phyloP scores from a whole-genome alignment of 2,329 filamentous ascomycete genomes.

The Thielaviopsis punctulata region DNA sequence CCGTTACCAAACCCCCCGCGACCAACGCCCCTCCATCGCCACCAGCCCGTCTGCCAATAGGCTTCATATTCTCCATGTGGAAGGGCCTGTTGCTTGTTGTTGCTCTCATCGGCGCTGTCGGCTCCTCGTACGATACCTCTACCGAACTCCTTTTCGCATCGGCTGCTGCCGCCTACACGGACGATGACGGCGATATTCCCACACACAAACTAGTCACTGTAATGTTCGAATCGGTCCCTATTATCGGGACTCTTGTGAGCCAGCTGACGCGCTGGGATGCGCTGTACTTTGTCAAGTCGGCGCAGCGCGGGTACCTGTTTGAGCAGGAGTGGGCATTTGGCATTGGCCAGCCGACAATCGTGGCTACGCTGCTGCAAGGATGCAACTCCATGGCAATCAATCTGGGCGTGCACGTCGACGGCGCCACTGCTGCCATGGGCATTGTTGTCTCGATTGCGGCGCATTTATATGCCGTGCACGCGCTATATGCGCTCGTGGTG shows the following conservation, averaged over 20 bases:
- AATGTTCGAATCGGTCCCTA: neutral
- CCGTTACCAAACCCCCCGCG: neutral
- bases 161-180: slow-evolving; percentile 20
- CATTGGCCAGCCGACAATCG: slow-evolving; percentile 23
- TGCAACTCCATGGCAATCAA: slow-evolving; percentile 7
- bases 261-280: slow-evolving; percentile 66
- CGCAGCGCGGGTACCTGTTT: slow-evolving; percentile 47
- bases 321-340: slow-evolving; percentile 84
- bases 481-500: slow-evolving; percentile 56
- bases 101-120: slow-evolving; percentile 29
- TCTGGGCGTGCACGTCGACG: slow-evolving; percentile 9
- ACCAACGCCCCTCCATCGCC: neutral
- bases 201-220: slow-evolving; percentile 15
- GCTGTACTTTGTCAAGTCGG: slow-evolving; percentile 52
- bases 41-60: slow-evolving; percentile 13
- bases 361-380: slow-evolving; percentile 6
- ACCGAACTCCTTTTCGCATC: slow-evolving; percentile 27
- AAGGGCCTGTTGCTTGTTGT: slow-evolving; percentile 49
- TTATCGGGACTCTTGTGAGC: slow-evolving; percentile 22
- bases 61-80: slow-evolving; percentile 40
- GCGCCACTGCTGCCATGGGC: slow-evolving; percentile 31
- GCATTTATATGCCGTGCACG: slow-evolving; percentile 59
- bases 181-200: slow-evolving; percentile 7
- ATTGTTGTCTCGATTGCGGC: slow-evolving; percentile 52
- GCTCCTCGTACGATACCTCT: slow-evolving; percentile 65